Conservation (phyloP, 208 protist genomes). For the Trichomonas vaginalis region DNA sequence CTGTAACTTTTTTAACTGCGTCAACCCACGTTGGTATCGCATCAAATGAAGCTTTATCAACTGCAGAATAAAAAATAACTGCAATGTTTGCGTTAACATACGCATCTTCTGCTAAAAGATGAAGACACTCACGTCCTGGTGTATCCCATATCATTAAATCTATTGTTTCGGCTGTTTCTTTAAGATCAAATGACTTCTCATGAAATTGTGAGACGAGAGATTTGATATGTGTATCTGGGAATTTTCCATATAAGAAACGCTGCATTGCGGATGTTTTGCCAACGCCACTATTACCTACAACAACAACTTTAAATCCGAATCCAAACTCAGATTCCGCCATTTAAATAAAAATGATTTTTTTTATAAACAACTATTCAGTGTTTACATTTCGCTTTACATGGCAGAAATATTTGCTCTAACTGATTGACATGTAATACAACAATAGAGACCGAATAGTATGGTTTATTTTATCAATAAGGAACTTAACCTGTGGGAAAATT, state of each 20-base stretch:
- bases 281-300: not conserved
- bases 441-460: too few relatives aligned
- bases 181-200: not conserved
- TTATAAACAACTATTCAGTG: too few relatives aligned
- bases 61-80: not conserved
- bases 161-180: not conserved
- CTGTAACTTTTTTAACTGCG: not conserved
- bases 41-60: not conserved
- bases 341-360: not conserved
- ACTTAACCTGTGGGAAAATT: too few relatives aligned
- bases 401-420: too few relatives aligned
- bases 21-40: not conserved
- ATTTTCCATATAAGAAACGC: not conserved
- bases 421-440: too few relatives aligned
- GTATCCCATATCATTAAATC: slow-evolving; percentile 4
- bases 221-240: not conserved
- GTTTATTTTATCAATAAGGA: too few relatives aligned
- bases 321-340: not conserved
- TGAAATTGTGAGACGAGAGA: not conserved
- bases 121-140: not conserved
- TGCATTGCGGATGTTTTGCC: not conserved
- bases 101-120: not conserved
- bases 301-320: not conserved
- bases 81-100: not conserved
- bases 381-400: too few relatives aligned